Base-by-base conservation (phyloP, 1,139 yeast genomes). In the Trichomonascaceae sp. region DNA sequence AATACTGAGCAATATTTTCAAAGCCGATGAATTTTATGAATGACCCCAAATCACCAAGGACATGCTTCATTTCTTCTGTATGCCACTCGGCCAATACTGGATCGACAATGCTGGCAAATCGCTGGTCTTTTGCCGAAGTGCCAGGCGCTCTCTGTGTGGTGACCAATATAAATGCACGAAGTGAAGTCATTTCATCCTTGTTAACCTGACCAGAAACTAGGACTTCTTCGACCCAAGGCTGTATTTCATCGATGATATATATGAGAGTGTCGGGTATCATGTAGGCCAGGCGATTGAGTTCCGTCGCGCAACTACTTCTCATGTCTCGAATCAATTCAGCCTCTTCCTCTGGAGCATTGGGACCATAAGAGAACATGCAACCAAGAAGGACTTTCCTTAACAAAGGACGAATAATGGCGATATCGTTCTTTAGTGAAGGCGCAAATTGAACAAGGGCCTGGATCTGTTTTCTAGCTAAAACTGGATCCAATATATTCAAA, bases 1-100 rank as follows among this genome's bases (percentile, higher is more conserved):
- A 91, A 66, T 95, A 95, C 55, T 87, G 86, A 0, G 97, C 96
- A 65, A 95, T 93, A 67, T 84, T 84, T 2, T 90, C 98, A 53
- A 95, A 88, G 2, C 99, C 99, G 55, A 95, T 79, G 63, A 98
- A 80, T 70, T 91, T 98, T 97, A 93, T 91, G 63, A 95, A 95
- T 97, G 98, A 91, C 60, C 89, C 96, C 52, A 95, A 75, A 65
- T 93, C 96, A 68, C 84, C 76, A 43, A 93, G 73, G 0, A 97
- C 98, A 64, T 88, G 88, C 61, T 89, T 90, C 0, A 98, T 91
- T 17, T 83, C 85, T 15, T 93, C 93, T 51, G 91, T 89, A 1
- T 93, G 84, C 99, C 99, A 95, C 0, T 96, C 95, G 39, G 80
- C 74, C 50, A 95, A 74, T 62, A 93, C 97, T 0, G 96, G 96